A percentile compares a stretch with the other conserved stretches of the same genome.
phyloP scores from a whole-genome alignment of 2,329 filamentous ascomycete species.

The Diaporthe ilicicola region DNA sequence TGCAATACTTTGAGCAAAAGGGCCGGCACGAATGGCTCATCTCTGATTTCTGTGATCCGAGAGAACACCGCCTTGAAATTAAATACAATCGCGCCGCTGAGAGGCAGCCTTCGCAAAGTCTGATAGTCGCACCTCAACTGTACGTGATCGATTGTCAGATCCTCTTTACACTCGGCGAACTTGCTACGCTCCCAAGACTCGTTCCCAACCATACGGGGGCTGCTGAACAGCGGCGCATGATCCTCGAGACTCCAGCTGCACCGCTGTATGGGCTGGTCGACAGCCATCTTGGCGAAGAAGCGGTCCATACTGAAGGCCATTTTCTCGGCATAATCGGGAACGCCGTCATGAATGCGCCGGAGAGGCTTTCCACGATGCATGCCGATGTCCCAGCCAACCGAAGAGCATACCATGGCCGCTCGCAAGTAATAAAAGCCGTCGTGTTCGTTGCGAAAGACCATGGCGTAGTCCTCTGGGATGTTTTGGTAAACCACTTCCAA shows the following conservation, averaged over 20 bases:
- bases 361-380: conserved; percentile 78
- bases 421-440: conserved; percentile 79
- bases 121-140: conserved; percentile 88
- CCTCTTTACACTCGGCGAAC: conserved; percentile 57
- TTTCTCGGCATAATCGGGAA: conserved; percentile 87
- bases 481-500: conserved; percentile 78
- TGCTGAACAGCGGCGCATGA: conserved; percentile 78
- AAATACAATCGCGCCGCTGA: conserved; percentile 80
- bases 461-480: conserved; percentile 84
- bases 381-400: conserved; percentile 80
- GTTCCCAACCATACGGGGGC: conserved; percentile 69
- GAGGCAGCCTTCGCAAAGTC: conserved; percentile 79
- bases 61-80: conserved; percentile 92
- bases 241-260: conserved; percentile 87
- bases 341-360: conserved; percentile 74
- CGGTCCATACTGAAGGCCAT: conserved; percentile 89
- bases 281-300: conserved; percentile 83
- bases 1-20: conserved; percentile 74
- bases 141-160: conserved; percentile 65
- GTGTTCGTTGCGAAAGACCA: conserved; percentile 75
- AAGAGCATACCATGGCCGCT: conserved; percentile 80
- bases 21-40: conserved; percentile 78
- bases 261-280: conserved; percentile 79
- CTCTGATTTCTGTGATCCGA: conserved; percentile 71
- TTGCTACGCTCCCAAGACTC: conserved; percentile 60